Percentiles rank a stretch among this genome's conserved stretches.
Conservation (phyloP, 2,329 filamentous ascomycete species). For the Paracoccidioides brasiliensis region DNA sequence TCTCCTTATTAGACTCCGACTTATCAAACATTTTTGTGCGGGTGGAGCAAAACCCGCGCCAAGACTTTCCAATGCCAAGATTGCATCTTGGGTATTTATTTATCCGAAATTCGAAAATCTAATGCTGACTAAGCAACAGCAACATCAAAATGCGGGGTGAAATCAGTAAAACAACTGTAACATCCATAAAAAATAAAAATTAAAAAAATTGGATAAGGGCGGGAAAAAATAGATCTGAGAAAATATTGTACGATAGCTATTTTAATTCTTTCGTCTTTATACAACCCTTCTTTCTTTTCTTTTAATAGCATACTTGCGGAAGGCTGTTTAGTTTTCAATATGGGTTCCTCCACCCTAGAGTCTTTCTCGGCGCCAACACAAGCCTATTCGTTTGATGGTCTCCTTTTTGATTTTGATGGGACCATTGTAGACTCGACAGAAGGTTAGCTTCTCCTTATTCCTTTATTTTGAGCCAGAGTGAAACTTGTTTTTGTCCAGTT, state of each 20-base stretch:
- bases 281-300: not conserved
- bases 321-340: not conserved
- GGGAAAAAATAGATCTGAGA: not conserved
- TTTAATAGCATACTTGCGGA: not conserved
- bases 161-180: not conserved
- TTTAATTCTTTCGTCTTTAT: not conserved
- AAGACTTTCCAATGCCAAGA: constrained; percentile 3
- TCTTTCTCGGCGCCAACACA: constrained; percentile 30
- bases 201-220: not conserved
- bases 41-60: constrained; percentile 1
- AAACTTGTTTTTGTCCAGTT: not conserved
- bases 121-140: not conserved
- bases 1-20: not conserved
- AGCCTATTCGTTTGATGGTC: constrained; percentile 27
- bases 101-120: not conserved
- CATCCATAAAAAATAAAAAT: not conserved
- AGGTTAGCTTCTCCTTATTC: constrained; percentile 18
- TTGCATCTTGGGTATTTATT: not conserved
- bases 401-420: constrained; percentile 38
- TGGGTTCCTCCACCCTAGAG: constrained; percentile 10
- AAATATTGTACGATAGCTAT: not conserved
- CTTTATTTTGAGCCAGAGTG: not conserved
- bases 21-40: constrained; percentile 7
- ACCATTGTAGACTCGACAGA: constrained; percentile 37
- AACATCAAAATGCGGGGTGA: not conserved